These are phyloP conservation scores for Metschnikowia picachoensis DNA, from an alignment of 805 yeast species.

Conservation along the genomic window DNA sequence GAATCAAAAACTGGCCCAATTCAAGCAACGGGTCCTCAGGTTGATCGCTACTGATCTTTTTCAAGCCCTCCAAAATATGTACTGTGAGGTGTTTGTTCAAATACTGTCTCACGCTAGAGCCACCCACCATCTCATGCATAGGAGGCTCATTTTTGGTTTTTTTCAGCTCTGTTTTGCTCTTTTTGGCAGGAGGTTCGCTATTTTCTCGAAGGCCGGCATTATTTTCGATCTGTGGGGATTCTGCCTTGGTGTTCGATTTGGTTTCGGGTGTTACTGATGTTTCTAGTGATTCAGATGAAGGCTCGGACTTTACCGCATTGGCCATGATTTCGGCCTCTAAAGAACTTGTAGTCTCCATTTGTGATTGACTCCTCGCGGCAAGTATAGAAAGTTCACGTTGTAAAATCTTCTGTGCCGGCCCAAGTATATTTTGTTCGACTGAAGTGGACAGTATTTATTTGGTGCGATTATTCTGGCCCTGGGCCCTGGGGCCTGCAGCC, in stretches of 20 bases:
- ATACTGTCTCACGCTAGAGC: slow-evolving; percentile 68
- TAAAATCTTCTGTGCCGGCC: too few relatives aligned
- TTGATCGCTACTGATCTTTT: slow-evolving; percentile 45
- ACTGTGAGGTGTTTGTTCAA: slow-evolving; percentile 62
- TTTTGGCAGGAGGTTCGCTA: slow-evolving; percentile 7
- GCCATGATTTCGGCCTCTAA: slow-evolving; percentile 4
- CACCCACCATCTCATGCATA: slow-evolving; percentile 56
- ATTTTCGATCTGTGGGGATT: neutral
- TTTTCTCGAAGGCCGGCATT: slow-evolving; percentile 1
- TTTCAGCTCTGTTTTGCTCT: neutral
- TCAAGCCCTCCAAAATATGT: slow-evolving; percentile 61
- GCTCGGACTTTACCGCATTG: slow-evolving; percentile 6
- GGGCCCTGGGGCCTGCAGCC: too few relatives aligned
- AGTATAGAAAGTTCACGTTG: too few relatives aligned
- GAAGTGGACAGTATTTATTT: too few relatives aligned
- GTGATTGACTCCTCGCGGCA: too few relatives aligned
- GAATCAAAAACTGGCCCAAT: slow-evolving; percentile 54
- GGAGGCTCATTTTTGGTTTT: slow-evolving; percentile 20
- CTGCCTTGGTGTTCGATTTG: neutral
- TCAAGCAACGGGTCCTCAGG: slow-evolving; percentile 53
- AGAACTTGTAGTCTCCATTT: slow-evolving; percentile 3
- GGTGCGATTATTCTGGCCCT: too few relatives aligned
- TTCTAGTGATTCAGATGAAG: neutral
- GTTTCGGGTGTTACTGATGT: neutral
- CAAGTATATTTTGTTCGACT: too few relatives aligned